Evolutionary conservation across 495 filamentous ascomycete genomes (phyloP), one percentile per base, ranked within the genome.

Genomic region (Podospora comata): DNA sequence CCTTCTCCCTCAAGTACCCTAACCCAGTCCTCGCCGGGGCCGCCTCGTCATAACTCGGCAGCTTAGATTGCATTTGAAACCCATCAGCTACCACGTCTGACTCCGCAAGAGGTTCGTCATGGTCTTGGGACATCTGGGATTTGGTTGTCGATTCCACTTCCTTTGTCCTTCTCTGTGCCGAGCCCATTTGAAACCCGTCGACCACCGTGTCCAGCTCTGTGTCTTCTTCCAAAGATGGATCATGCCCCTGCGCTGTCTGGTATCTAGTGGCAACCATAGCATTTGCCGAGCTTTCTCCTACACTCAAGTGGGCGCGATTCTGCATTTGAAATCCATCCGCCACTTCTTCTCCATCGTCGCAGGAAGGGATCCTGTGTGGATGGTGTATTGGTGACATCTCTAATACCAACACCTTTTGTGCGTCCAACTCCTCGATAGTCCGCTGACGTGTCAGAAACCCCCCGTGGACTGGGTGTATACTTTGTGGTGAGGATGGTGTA

Each of bases 251-350:
- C 30, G 4, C 7, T 32, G 30, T 1, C 4, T 32, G 30, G 30
- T 32, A 32, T 5, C 7, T 32, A 7, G 30, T 32, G 30, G 30
- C 30, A 32, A 32, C 30, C 30, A 23, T 23, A 23, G 30, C 30
- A 7, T 7, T 4, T 32, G 3, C 7, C 30, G 30, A 32, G 30
- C 3, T 32, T 32, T 4, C 4, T 32, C 30, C 30, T 7, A 7
- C 30, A 7, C 3, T 32, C 30, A 32, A 32, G 30, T 32, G 30
- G 4, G 1, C 30, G 30, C 7, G 5, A 27, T 28, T 23, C 18
- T 58, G 55, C 55, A 58, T 58, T n/a, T 58, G 55, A 26, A 58
- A 58, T 5, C 55, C 55, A 13, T 58, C 19, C 5, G 55, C 55
- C n/a, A 58, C 55, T 26, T 13, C 30, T 32, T 11, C 39, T 48